A percentile compares a stretch with the other conserved stretches of the same genome.
These are phyloP conservation scores for Erodium texanum DNA, from an alignment of 441 rosid genomes.

Conservation along the genomic window DNA sequence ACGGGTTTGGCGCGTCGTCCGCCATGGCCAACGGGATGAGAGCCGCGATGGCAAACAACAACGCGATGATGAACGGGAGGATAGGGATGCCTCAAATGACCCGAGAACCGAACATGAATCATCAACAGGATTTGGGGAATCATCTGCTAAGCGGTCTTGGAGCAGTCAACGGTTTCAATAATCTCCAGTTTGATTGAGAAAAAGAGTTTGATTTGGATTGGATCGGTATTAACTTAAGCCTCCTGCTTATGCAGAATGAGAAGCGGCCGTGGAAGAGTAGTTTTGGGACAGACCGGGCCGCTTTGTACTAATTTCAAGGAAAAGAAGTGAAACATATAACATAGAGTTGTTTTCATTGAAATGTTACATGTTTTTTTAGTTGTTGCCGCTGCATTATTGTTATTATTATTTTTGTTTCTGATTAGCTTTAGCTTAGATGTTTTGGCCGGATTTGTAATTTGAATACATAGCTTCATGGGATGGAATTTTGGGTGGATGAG, in stretches of 20 bases:
- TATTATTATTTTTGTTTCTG: slow-evolving; percentile 21
- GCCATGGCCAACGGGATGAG: slow-evolving; percentile 35
- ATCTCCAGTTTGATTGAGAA: slow-evolving; percentile 83
- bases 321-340: slow-evolving; percentile 37
- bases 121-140: slow-evolving; percentile 71
- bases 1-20: slow-evolving; percentile 19
- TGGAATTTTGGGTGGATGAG: slow-evolving; percentile 14
- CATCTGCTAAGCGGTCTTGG: slow-evolving; percentile 66
- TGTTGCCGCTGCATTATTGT: slow-evolving; percentile 9
- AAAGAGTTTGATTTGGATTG: slow-evolving; percentile 16
- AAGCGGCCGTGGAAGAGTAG: slow-evolving; percentile 24
- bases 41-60: slow-evolving; percentile 49
- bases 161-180: slow-evolving; percentile 69
- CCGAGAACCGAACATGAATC: slow-evolving; percentile 55
- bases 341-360: slow-evolving; percentile 37
- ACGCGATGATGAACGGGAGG: slow-evolving; percentile 60
- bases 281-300: slow-evolving; percentile 28
- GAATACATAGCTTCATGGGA: slow-evolving; percentile 13
- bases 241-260: slow-evolving; percentile 28
- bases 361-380: slow-evolving; percentile 17
- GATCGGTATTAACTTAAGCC: slow-evolving; percentile 22
- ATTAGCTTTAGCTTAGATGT: slow-evolving; percentile 5
- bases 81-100: slow-evolving; percentile 42
- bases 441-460: slow-evolving; percentile 17
- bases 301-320: slow-evolving; percentile 46